phyloP scores from a whole-genome alignment of 176 grass and related monocot species.

The Juncus effusus region DNA sequence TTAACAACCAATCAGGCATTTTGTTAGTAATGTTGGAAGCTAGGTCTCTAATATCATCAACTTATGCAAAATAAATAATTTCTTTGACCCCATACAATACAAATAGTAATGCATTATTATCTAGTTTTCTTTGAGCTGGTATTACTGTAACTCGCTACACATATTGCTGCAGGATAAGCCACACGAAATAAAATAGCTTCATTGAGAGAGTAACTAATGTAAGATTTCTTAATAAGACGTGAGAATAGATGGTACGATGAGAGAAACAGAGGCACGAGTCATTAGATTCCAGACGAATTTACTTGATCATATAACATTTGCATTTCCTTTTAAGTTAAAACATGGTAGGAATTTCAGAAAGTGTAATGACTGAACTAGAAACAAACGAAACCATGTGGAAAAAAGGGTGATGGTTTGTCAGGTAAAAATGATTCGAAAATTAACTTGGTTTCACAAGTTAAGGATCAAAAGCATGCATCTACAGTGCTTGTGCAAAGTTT shows the following conservation, averaged over 20 bases:
- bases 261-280: not conserved
- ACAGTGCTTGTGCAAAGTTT: not conserved
- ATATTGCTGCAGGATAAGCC: too few relatives aligned
- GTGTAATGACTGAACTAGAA: not conserved
- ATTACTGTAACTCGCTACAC: too few relatives aligned
- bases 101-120: too few relatives aligned
- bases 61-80: too few relatives aligned
- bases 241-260: not conserved
- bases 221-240: not conserved
- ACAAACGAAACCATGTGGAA: not conserved
- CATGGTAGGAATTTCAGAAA: not conserved
- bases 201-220: not conserved
- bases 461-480: constrained; percentile 13
- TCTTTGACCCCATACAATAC: too few relatives aligned
- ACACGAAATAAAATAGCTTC: too few relatives aligned
- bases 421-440: not conserved
- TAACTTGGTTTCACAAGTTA: constrained; percentile 4
- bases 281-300: constrained; percentile 9
- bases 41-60: too few relatives aligned
- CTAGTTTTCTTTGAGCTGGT: too few relatives aligned
- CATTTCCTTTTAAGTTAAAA: not conserved
- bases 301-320: not conserved
- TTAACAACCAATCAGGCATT: too few relatives aligned
- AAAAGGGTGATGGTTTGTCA: constrained; percentile 6
- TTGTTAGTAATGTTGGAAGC: too few relatives aligned